phyloP scores from a whole-genome alignment of 73 alveolate genomes.

The Paramecium caudatum region DNA sequence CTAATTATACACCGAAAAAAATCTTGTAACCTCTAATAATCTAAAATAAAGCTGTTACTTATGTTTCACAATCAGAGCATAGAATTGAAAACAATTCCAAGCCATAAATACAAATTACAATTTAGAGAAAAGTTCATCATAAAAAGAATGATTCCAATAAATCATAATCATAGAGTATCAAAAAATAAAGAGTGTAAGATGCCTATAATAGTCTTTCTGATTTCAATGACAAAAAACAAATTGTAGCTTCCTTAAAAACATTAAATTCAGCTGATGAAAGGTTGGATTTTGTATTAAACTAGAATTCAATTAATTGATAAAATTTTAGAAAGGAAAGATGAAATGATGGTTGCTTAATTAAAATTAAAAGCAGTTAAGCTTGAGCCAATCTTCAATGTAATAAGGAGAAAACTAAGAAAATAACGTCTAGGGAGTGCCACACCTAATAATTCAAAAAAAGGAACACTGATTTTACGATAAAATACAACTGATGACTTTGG shows the following conservation, averaged over 20 bases:
- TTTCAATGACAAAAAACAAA: constrained; percentile 64
- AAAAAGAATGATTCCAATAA: constrained; percentile 15
- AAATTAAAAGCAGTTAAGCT: constrained; percentile 47
- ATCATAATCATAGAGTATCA: neutral
- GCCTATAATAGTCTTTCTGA: constrained; percentile 57
- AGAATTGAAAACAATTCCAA: neutral
- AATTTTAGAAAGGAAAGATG: constrained; percentile 65
- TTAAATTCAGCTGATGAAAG: constrained; percentile 67
- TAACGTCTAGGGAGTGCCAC: constrained; percentile 40
- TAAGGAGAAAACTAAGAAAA: constrained; percentile 16
- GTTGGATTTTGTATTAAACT: neutral
- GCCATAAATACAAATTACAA: neutral
- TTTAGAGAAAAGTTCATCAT: neutral
- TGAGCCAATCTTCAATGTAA: constrained; percentile 62
- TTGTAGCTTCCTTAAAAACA: constrained; percentile 28
- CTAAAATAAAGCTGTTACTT: neutral
- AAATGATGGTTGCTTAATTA: constrained; percentile 35
- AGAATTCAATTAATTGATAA: constrained; percentile 60
- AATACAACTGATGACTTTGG: constrained; percentile 8
- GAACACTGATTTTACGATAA: neutral
- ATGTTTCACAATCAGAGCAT: neutral
- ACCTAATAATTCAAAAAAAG: constrained; percentile 5
- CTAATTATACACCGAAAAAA: constrained; percentile 27
- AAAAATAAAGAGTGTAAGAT: constrained; percentile 45
- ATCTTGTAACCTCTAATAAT: neutral